Conservation (phyloP, 129 eudicot genomes). For the Chrysanthemum seticuspe region DNA sequence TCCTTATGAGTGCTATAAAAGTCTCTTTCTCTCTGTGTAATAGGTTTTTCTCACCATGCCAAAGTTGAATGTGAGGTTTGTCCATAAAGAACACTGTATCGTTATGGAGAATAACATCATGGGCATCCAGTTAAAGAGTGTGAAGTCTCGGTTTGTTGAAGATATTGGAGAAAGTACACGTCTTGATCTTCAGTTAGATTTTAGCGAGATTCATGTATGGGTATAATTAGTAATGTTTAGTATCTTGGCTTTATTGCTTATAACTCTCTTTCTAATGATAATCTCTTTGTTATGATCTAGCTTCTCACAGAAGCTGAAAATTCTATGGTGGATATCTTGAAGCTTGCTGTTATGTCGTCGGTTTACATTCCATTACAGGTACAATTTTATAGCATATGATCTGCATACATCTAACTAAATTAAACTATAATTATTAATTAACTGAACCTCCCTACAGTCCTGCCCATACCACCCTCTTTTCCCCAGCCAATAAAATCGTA, state of each 20-base stretch:
- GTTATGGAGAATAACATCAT: slow-evolving; percentile 73
- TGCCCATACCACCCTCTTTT: no score
- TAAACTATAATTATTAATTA: no score
- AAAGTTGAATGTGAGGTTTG: slow-evolving; percentile 71
- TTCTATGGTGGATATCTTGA: slow-evolving; percentile 79
- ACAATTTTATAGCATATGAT: slow-evolving; percentile 8
- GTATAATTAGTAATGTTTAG: slow-evolving; percentile 7
- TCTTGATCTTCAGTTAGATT: slow-evolving; percentile 87
- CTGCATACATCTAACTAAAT: slow-evolving; percentile 3
- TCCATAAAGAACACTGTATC: slow-evolving; percentile 65
- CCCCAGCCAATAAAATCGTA: no score
- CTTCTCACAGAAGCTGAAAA: slow-evolving; percentile 69
- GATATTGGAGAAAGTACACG: slow-evolving; percentile 92
- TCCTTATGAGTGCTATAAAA: no score
- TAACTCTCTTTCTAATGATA: slow-evolving; percentile 22
- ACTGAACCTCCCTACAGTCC: background rate
- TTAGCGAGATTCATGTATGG: slow-evolving; percentile 95
- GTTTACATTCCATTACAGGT: slow-evolving; percentile 94
- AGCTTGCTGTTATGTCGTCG: slow-evolving; percentile 78
- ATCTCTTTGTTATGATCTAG: slow-evolving; percentile 46
- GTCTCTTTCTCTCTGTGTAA: slow-evolving; percentile 25
- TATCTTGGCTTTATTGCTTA: slow-evolving; percentile 7
- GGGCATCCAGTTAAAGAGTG: slow-evolving; percentile 85
- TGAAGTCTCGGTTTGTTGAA: slow-evolving; percentile 71
- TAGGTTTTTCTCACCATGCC: slow-evolving; percentile 74